These are phyloP conservation scores for Globisporangium viniferum DNA, from an alignment of 352 stramenopile species.

Conservation along the genomic window DNA sequence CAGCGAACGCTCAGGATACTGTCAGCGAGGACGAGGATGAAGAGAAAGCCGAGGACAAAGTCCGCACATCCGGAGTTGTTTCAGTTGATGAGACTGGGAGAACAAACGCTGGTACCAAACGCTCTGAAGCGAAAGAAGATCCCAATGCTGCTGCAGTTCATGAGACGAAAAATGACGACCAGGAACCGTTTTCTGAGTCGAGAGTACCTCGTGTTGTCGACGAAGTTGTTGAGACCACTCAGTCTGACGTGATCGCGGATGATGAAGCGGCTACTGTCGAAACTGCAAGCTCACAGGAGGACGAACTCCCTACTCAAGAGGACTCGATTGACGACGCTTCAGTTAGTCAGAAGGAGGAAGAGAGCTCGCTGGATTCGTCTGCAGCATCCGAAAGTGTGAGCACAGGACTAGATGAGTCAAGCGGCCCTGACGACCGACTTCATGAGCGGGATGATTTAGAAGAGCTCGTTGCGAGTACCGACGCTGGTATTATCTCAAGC, in stretches of 20 bases:
- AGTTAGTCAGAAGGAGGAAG: neutral
- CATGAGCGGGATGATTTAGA: neutral
- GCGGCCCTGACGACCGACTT: neutral
- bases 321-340: neutral
- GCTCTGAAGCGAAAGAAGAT: neutral
- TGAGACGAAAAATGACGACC: neutral
- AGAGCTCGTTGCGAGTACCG: neutral
- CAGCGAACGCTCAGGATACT: neutral
- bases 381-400: neutral
- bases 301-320: neutral
- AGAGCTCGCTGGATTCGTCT: neutral
- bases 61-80: neutral
- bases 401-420: neutral
- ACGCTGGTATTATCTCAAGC: too few species aligned
- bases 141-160: neutral
- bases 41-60: neutral
- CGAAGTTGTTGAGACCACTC: neutral
- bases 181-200: neutral
- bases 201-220: neutral
- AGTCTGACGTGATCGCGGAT: neutral
- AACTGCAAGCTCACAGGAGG: neutral
- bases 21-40: too few species aligned
- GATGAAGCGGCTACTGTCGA: neutral
- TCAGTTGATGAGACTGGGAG: neutral
- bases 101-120: neutral